Conservation (phyloP, 345 rosid species). For the Dimocarpus longan region DNA sequence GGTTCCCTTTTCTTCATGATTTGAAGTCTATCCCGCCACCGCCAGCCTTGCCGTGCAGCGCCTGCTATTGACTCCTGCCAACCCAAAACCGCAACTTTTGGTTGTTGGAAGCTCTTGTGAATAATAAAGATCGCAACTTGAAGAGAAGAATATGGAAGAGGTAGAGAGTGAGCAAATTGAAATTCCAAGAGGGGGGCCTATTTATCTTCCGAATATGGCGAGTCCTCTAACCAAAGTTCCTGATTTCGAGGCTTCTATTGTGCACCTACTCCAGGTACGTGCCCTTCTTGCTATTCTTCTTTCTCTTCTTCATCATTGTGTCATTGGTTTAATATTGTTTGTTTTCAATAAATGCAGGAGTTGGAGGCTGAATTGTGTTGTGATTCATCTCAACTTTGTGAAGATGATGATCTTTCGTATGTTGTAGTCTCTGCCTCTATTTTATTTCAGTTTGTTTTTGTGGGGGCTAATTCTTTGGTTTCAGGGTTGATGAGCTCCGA, state of each 20-base stretch:
- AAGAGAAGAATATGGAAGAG: background rate
- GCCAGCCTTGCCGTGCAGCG: background rate
- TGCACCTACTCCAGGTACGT: conserved; percentile 42
- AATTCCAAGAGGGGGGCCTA: conserved; percentile 56
- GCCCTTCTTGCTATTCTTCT: background rate
- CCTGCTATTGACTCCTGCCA: background rate
- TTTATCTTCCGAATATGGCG: conserved; percentile 45
- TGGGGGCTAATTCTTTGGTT: conserved; percentile 2
- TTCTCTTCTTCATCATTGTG: background rate
- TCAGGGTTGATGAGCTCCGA: conserved; percentile 62
- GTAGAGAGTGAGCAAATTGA: conserved; percentile 1
- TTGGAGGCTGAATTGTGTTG: conserved; percentile 37
- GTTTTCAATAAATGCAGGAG: conserved; percentile 28
- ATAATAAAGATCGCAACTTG: background rate
- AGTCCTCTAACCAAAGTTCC: conserved; percentile 50
- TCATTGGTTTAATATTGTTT: background rate
- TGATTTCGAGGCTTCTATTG: conserved; percentile 41
- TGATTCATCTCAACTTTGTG: conserved; percentile 23
- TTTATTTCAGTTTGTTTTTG: background rate
- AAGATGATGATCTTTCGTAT: conserved; percentile 46
- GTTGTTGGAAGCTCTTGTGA: background rate
- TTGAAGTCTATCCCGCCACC: background rate
- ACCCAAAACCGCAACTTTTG: background rate
- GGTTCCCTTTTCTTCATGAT: background rate
- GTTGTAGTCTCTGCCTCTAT: background rate